Base-by-base conservation (phyloP, 139 green algal species). In the Spirogloea muscicola region DNA sequence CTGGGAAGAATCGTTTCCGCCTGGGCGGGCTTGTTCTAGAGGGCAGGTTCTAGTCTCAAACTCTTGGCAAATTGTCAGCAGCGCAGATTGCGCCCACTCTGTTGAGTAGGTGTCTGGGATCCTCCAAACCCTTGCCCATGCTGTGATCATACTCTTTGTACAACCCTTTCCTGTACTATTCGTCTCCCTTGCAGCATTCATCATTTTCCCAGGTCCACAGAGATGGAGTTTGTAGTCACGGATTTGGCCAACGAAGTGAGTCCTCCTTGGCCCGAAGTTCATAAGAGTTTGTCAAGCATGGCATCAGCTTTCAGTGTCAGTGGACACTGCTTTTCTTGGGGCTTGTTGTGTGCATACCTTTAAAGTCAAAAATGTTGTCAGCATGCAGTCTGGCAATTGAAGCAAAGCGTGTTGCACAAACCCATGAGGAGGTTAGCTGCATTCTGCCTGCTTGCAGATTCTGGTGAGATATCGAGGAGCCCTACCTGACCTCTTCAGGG, bases 191-290 rank as follows among this genome's bases (percentile, higher is more conserved):
- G 39, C 69, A 79, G 71, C 41, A 63, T 79, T 38, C 60, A 44
- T 27, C 69, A 69, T 13, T 79, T 58, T 18, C 13, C 42, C 18
- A 18, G 27, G 18, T 55, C 64, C 16, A 71, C 68, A 18, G 71
- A 79, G 60, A 79, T 79, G 71, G 71, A 79, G 13, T 79, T 79
- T 78, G 60, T 79, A 49, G 61, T 79, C 10, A 79, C 71, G 3
- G 71, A 79, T 25, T 38, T 79, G 18, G 71, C 71, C 16, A 79
- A 29, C n/a, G 71, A 79, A 25, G 69, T 77, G n/a, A 72, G 58
- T 76, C 9, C 55, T 72, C 16, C 16, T 72, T 72, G 63, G 63
- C n/a, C n/a, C n/a, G n/a, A n/a, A n/a, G n/a, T n/a, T n/a, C n/a
- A n/a, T n/a, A n/a, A n/a, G n/a, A n/a, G 5, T 72, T 75, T 73